Evolutionary conservation across 805 yeast genomes (phyloP), one percentile per base, ranked within the genome.

Genomic region (Candida mattraensis): DNA sequence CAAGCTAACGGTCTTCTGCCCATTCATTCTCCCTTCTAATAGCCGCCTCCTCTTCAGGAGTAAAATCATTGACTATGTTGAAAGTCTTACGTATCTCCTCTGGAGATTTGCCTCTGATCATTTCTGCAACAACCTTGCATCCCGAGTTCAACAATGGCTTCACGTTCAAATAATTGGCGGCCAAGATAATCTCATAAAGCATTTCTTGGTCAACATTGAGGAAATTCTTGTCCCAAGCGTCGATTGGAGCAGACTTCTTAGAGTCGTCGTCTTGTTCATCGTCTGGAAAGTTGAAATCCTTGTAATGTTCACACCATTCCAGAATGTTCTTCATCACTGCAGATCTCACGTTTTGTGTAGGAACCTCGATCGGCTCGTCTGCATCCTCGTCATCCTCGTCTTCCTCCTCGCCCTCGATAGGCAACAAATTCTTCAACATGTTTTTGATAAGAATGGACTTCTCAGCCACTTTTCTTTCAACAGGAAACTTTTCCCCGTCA

Each of bases 261-360:
- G 86, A 76, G 49, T 87, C 95, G 35, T 83, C 89, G 45, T 87
- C 96, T 39, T 78, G 87, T 35, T 82, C 89, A 31, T 74, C 79
- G 44, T 80, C 87, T 13, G 86, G 85, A 62, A 81, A 81, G 13
- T 69, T 70, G 7, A 84, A 75, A 57, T 86, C 88, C 60, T 82
- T 84, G 69, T 91, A 96, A 60, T 91, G 93, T 55, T 86, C 94
- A 53, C 96, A 88, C 94, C 96, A 91, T 58, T 91, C 96, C 35
- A 91, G 70, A n/a, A 91, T 91, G 58, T 88, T 87, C 60, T 83
- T 78, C 64, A 91, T 71, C 14, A 91, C 95, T 12, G 83, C 80
- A 7, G 95, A 83, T 48, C 91, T 72, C 23, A 88, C 96, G 54
- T 87, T 88, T 24, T 95, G 96, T 9, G 88, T 78, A 23, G 97